A percentile compares a stretch with the other conserved stretches of the same genome.
These are phyloP conservation scores for Epithemia pelagica DNA, from an alignment of 108 stramenopile species.

Conservation along the genomic window DNA sequence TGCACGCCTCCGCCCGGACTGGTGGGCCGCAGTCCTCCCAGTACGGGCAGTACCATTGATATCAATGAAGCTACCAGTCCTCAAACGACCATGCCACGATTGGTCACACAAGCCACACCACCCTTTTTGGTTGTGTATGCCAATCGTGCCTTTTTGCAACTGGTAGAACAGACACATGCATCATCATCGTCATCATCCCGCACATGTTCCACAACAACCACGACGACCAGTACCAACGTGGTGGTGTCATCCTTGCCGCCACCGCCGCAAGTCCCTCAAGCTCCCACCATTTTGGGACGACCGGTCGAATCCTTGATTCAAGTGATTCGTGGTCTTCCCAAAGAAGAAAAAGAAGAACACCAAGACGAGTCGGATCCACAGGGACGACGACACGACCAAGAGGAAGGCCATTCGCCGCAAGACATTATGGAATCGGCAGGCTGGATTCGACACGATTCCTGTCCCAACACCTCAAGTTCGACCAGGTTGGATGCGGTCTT, in stretches of 20 bases:
- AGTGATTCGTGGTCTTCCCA: background rate
- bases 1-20: background rate
- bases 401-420: background rate
- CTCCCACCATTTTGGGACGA: background rate
- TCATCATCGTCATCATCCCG: background rate
- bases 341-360: background rate
- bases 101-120: slow-evolving; percentile 12
- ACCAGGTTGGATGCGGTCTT: background rate
- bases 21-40: background rate
- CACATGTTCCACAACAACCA: background rate
- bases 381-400: background rate
- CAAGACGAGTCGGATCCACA: too few species aligned
- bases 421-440: background rate
- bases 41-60: slow-evolving; percentile 3
- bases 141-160: slow-evolving; percentile 14
- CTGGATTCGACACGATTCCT: background rate
- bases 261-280: background rate
- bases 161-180: background rate
- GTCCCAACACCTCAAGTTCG: background rate
- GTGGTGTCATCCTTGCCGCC: too few species aligned
- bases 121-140: slow-evolving; percentile 16
- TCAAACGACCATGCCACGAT: slow-evolving; percentile 4
- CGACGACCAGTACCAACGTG: too few species aligned
- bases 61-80: slow-evolving; percentile 4
- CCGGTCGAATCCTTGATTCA: slow-evolving; percentile 1